A percentile compares a stretch with the other conserved stretches of the same genome.
These are phyloP conservation scores for Dendrobium catenatum DNA, from an alignment of 106 monocot species.

Conservation along the genomic window DNA sequence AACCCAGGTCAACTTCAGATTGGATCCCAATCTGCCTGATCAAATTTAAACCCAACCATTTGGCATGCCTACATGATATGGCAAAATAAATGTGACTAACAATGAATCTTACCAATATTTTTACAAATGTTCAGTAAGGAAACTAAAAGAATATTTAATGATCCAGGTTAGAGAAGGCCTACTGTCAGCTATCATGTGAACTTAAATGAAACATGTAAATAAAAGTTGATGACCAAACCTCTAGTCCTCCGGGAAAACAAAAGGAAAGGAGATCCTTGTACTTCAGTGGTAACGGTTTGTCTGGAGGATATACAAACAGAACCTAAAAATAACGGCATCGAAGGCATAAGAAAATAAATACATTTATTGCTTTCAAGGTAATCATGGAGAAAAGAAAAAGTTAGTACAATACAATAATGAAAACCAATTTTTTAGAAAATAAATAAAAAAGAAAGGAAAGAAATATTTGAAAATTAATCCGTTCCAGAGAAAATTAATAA, in stretches of 20 bases:
- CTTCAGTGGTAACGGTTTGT: constrained; percentile 80
- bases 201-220: neutral
- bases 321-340: constrained; percentile 42
- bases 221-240: constrained; percentile 49
- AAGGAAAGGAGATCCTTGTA: constrained; percentile 95
- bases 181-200: neutral
- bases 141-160: neutral
- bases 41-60: neutral
- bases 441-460: neutral
- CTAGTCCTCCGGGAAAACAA: constrained; percentile 90
- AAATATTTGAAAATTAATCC: neutral
- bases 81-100: neutral
- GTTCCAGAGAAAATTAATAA: neutral
- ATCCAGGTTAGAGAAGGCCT: neutral
- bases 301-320: constrained; percentile 94
- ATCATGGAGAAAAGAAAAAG: neutral
- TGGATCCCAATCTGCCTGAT: too few species aligned
- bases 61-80: neutral
- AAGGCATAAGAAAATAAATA: neutral
- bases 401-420: neutral
- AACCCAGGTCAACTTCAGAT: too few species aligned
- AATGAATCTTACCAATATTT: neutral
- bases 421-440: constrained; percentile 1
- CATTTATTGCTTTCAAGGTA: neutral
- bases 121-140: neutral